Percentiles rank a stretch among this genome's conserved stretches.
Evolutionary conservation across 2,329 filamentous ascomycete genomes (phyloP).

Genomic region (Colletotrichum sp.): DNA sequence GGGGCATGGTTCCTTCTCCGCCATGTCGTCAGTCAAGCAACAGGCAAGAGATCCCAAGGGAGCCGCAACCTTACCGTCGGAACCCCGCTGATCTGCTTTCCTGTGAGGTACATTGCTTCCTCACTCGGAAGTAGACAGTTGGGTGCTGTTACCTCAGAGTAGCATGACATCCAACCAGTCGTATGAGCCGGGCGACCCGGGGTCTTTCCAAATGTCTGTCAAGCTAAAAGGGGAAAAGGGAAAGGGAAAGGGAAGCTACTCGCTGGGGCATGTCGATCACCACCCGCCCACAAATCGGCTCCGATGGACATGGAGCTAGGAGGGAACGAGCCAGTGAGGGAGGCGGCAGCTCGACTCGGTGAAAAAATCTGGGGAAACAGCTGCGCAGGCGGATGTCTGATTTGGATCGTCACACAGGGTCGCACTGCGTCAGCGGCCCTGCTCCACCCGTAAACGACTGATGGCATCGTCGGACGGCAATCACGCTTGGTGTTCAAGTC

Average conservation of each 20-base stretch:
- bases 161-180: neutral
- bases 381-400: neutral
- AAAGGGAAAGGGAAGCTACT: neutral
- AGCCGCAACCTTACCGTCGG: neutral
- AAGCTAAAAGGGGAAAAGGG: neutral
- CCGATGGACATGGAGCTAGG: neutral
- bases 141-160: neutral
- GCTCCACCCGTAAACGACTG: neutral
- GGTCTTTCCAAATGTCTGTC: neutral
- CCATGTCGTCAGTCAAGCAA: neutral
- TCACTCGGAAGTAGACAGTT: neutral
- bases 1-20: neutral
- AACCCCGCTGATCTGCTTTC: slow-evolving; percentile 5
- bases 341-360: neutral
- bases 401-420: slow-evolving; percentile 1
- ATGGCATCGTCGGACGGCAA: neutral
- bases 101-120: neutral
- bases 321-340: neutral
- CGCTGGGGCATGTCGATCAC: neutral
- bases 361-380: slow-evolving; percentile 6
- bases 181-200: neutral
- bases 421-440: neutral
- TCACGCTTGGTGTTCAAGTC: neutral
- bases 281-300: neutral
- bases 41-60: neutral